Base-by-base conservation (phyloP, 169 alveolate species). In the Cryptosporidium ubiquitum region DNA sequence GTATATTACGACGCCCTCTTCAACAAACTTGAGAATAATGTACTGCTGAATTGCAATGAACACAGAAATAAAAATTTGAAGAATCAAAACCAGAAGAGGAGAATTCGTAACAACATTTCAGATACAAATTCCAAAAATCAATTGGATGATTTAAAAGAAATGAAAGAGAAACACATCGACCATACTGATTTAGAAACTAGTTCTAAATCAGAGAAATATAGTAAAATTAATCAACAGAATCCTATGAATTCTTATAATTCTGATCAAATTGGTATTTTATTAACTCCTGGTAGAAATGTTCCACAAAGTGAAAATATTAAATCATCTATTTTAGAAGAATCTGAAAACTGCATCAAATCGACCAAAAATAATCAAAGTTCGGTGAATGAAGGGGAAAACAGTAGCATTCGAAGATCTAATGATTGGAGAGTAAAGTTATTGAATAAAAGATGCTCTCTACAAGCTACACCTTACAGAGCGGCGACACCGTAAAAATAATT, bases 401-500 rank as follows among this genome's bases (percentile, higher is more conserved):
- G 89, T 61, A 26, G 51, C 20, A 60, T 31, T n/a, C 60, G 89
- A 61, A 44, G 40, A 44, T 42, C 57, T 47, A 33, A 61, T 61
- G 89, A 79, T 61, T 79, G 89, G 89, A 79, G 89, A 14, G 58
- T 79, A n/a, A 79, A 64, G 6, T 39, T 79, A 44, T 47, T 79
- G 37, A 79, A 66, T 44, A 79, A 64, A 66, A 66, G 68, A 64
- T 44, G 68, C 18, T 79, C 75, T 26, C 44, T 64, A 16, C 73
- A 79, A 39, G 12, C 66, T 9, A 69, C 64, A 23, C 64, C 84
- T 23, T 40, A 69, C n/a, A 64, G 51, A 37, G 49, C 23, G n/a
- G 16, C 47, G 33, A 35, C 51, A 2, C 10, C 71, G 7, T 37
- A 6, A 64, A 16, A n/a, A 2, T 7, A 26, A 26, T 20, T 55